These are phyloP conservation scores for Populus deltoides DNA, from an alignment of 345 rosid species.

Conservation along the genomic window DNA sequence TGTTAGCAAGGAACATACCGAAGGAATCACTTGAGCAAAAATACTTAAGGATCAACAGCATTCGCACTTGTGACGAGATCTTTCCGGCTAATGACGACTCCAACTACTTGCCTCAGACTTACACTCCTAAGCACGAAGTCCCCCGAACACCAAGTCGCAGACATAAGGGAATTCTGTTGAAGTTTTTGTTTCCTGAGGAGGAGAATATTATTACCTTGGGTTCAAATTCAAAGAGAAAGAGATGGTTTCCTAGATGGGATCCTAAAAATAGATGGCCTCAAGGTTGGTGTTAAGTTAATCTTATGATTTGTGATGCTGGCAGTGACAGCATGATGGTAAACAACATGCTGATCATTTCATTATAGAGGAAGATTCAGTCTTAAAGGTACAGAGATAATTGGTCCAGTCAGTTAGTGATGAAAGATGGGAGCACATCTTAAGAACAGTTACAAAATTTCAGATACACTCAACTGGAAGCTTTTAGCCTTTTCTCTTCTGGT, in stretches of 20 bases:
- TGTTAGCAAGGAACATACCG: conserved; percentile 53
- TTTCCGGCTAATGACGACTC: conserved; percentile 15
- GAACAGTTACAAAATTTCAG: too few relatives aligned
- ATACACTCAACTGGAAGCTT: too few relatives aligned
- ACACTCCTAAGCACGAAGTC: conserved; percentile 1
- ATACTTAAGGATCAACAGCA: conserved; percentile 35
- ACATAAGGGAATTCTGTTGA: conserved; percentile 25
- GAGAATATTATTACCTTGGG: conserved; percentile 22
- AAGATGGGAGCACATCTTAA: too few relatives aligned
- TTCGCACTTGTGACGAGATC: conserved; percentile 38
- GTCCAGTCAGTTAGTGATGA: too few relatives aligned
- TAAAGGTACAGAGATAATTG: too few relatives aligned
- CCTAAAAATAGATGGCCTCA: conserved; percentile 55
- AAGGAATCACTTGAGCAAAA: conserved; percentile 50
- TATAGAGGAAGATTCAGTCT: too few relatives aligned
- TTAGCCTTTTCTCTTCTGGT: too few relatives aligned
- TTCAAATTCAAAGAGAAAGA: conserved; percentile 22
- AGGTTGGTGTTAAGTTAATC: conserved; percentile 46
- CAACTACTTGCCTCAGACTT: conserved; percentile 4
- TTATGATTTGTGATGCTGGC: neutral
- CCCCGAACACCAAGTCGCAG: conserved; percentile 19
- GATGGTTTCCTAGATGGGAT: conserved; percentile 50
- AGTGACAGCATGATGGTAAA: neutral
- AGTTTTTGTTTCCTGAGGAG: conserved; percentile 12
- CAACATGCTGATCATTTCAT: neutral